phyloP scores from a whole-genome alignment of 2,329 filamentous ascomycete species.

The Falciphora oryzae region DNA sequence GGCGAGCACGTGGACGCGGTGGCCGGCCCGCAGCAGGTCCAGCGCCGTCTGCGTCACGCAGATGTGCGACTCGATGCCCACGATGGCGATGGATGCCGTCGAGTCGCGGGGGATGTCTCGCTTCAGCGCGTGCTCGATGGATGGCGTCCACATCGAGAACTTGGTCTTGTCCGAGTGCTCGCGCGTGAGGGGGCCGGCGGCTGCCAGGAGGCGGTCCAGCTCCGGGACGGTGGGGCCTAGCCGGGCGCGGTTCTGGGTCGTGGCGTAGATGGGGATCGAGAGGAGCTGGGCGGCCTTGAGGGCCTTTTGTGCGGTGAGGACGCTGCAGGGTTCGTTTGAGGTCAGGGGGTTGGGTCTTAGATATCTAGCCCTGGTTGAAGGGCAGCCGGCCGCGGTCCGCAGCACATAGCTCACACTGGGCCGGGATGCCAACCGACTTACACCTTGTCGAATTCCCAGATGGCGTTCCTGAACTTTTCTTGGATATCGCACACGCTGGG shows the following conservation, averaged over 20 bases:
- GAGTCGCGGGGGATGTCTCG: conserved; percentile 21
- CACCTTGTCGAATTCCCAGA: conserved; percentile 82
- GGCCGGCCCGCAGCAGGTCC: conserved; percentile 68
- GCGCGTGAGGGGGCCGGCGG: conserved; percentile 38
- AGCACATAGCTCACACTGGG: too few relatives aligned
- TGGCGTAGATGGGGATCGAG: conserved; percentile 73
- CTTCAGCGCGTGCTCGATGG: conserved; percentile 41
- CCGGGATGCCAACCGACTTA: conserved; percentile 26
- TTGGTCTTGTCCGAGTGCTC: conserved; percentile 73
- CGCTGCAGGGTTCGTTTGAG: conserved; percentile 32
- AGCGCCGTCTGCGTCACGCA: conserved; percentile 90
- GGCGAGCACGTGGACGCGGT: conserved; percentile 79
- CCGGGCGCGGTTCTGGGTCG: conserved; percentile 74
- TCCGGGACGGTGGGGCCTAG: conserved; percentile 77
- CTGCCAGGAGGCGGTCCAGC: conserved; percentile 49
- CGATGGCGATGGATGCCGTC: conserved; percentile 55
- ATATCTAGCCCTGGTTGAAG: conserved; percentile 1
- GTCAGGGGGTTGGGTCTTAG: too few relatives aligned
- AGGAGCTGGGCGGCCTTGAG: conserved; percentile 59
- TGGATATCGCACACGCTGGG: conserved; percentile 86
- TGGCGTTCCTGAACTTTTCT: conserved; percentile 81
- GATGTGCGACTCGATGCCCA: conserved; percentile 91
- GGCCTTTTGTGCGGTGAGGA: conserved; percentile 63
- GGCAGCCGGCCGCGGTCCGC: conserved; percentile 7
- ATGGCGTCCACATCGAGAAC: conserved; percentile 81